Evolutionary conservation across 2,329 filamentous ascomycete species (phyloP), one percentile per base, ranked within the genome.

Genomic region (Colletotrichum plurivorum): DNA sequence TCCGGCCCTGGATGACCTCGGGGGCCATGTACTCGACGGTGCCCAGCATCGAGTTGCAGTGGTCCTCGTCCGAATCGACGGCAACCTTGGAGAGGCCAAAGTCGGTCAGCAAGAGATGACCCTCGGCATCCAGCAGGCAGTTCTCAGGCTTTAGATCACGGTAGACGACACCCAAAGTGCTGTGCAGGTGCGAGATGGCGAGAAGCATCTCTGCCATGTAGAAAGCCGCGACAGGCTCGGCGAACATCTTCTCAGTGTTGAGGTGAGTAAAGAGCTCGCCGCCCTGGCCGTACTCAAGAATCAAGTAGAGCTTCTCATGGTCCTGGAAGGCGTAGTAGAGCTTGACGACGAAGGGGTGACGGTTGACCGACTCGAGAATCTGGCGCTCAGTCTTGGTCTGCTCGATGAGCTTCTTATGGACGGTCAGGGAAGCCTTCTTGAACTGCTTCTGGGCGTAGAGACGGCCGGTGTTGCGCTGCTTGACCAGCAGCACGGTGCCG

Each of bases 1-100:
- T 91, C 73, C 93, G 91, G 70, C 94, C 95, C 71, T 91, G 88
- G 70, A 99, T 90, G 59, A 99, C 93, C 82, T 99, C 96, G 1
- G 96, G 96, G 0, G 96, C 97, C 96, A 99, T 99, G 87, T 99
- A 99, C 79, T 98, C 96, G 67, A 98, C 92, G 0, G 96, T 99
- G 58, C 96, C 96, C 10, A 98, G 89, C 73, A 98, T 92, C 49
- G 94, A 97, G 81, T 94, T 94, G 85, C 95, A 98, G 63, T 79
- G 84, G 46, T 85, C 83, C 49, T 90, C 90, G 4, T 76, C 75
- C 20, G 77, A 76, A 67, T 94, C 91, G 16, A 96, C 88, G 1
- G 95, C 92, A 39, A 98, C 96, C 82, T 99, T 99, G 82, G 94
- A 97, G 18, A 99, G 88, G 5, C 96, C 96, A 78, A 99, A 99